These are phyloP conservation scores for Saccharomycopsis crataegensis DNA, from an alignment of 1,139 yeast genomes.

Conservation along the genomic window DNA sequence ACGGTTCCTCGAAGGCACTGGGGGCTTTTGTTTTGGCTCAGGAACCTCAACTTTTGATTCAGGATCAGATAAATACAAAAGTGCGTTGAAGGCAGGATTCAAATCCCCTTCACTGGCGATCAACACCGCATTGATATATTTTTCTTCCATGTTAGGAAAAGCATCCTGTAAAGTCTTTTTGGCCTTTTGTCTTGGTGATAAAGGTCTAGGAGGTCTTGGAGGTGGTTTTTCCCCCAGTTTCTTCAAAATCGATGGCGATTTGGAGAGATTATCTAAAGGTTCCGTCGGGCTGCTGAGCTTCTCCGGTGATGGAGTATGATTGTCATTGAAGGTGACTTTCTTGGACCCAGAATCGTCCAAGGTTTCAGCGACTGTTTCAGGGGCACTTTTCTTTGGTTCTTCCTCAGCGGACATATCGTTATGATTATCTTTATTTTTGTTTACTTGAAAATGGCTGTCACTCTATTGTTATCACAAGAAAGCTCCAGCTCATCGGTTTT, in stretches of 20 bases:
- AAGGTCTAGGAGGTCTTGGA: slow-evolving; percentile 66
- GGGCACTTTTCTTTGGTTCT: neutral
- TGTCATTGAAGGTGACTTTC: slow-evolving; percentile 16
- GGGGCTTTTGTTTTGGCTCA: slow-evolving; percentile 27
- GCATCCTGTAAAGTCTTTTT: slow-evolving; percentile 61
- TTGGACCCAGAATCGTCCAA: slow-evolving; percentile 1
- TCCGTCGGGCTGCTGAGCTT: slow-evolving; percentile 9
- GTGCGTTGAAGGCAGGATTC: slow-evolving; percentile 84
- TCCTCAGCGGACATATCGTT: neutral
- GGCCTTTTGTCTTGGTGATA: slow-evolving; percentile 47
- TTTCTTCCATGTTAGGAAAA: slow-evolving; percentile 68
- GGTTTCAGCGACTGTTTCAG: neutral
- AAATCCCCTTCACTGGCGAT: slow-evolving; percentile 78
- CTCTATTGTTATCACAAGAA: neutral
- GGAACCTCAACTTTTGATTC: slow-evolving; percentile 57
- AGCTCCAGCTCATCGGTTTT: neutral
- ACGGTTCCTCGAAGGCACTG: slow-evolving; percentile 27
- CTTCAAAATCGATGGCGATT: slow-evolving; percentile 15
- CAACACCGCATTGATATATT: slow-evolving; percentile 65
- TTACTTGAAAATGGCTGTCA: neutral
- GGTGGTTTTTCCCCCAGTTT: slow-evolving; percentile 38
- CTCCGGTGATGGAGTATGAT: slow-evolving; percentile 9
- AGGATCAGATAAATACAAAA: slow-evolving; percentile 77
- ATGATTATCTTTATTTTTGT: neutral
- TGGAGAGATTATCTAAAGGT: slow-evolving; percentile 1